phyloP scores from a whole-genome alignment of 306 rosid species.

The Acacia crassicarpa region DNA sequence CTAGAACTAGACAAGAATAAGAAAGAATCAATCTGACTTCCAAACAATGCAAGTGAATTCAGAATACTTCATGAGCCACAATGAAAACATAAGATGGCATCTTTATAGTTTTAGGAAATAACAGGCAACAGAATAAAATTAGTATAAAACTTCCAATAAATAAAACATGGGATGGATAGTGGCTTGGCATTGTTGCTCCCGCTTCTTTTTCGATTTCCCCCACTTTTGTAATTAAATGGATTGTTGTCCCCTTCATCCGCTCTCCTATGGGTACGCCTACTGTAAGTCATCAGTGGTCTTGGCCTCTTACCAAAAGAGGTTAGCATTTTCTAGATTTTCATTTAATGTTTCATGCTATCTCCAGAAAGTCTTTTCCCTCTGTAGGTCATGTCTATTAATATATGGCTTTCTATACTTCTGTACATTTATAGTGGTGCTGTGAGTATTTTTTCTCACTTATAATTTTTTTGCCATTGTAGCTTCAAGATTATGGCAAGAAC shows the following conservation, averaged over 20 bases:
- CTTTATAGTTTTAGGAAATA: neutral
- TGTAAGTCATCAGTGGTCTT: neutral
- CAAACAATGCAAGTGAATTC: neutral
- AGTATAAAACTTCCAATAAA: neutral
- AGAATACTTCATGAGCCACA: neutral
- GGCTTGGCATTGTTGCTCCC: neutral
- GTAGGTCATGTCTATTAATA: slow-evolving; percentile 17
- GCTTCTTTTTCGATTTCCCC: neutral
- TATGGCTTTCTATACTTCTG: slow-evolving; percentile 16
- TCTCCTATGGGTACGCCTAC: neutral
- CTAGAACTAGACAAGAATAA: neutral
- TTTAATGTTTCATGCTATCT: slow-evolving; percentile 12
- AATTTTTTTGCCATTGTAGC: slow-evolving; percentile 43
- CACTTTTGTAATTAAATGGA: neutral
- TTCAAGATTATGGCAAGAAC: slow-evolving; percentile 69
- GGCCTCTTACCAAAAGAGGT: neutral
- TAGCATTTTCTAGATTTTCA: slow-evolving; percentile 8
- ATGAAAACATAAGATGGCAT: neutral
- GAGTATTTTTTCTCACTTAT: slow-evolving; percentile 31
- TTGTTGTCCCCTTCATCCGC: neutral
- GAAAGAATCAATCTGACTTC: neutral
- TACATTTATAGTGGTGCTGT: neutral
- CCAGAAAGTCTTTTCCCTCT: slow-evolving; percentile 5
- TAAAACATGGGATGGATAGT: neutral
- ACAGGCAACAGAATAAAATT: too few species aligned